These are phyloP conservation scores for Tolypocladium endophyticum DNA, from an alignment of 2,329 filamentous ascomycete genomes.

Conservation along the genomic window DNA sequence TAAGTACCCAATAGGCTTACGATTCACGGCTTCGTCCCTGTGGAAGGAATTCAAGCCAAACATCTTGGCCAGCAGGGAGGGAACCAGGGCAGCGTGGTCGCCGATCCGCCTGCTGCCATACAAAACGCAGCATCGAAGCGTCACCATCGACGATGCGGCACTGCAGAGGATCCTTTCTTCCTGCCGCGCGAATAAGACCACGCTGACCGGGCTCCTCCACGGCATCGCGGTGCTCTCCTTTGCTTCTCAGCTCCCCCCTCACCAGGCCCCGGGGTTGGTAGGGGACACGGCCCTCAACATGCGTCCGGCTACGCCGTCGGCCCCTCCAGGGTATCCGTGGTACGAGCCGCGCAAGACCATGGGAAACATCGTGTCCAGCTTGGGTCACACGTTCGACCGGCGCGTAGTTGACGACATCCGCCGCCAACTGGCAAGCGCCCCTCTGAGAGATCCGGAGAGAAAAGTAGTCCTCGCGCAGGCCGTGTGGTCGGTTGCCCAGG, in stretches of 20 bases:
- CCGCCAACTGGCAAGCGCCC: constrained; percentile 1
- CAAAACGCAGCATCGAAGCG: background rate
- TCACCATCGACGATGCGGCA: background rate
- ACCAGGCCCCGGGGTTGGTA: constrained; percentile 2
- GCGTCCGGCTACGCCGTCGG: constrained; percentile 9
- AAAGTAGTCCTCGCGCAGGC: constrained; percentile 6
- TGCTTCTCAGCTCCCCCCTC: constrained; percentile 4
- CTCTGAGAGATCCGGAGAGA: background rate
- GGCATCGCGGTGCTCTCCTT: constrained; percentile 12
- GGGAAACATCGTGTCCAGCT: constrained; percentile 7
- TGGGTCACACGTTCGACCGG: background rate
- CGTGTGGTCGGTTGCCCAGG: constrained; percentile 12
- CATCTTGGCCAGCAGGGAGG: background rate
- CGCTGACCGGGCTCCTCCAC: constrained; percentile 17
- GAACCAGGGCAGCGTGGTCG: background rate
- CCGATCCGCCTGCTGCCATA: background rate
- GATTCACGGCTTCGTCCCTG: background rate
- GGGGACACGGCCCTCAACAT: constrained; percentile 11
- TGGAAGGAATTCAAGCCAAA: background rate
- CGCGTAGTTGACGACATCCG: background rate
- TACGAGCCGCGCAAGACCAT: constrained; percentile 6
- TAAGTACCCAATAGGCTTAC: background rate
- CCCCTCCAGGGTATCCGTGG: background rate
- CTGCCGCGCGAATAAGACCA: constrained; percentile 16
- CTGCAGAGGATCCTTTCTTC: constrained; percentile 8